Conservation (phyloP, 164 flowering plant species). For the Sextonia rubra region DNA sequence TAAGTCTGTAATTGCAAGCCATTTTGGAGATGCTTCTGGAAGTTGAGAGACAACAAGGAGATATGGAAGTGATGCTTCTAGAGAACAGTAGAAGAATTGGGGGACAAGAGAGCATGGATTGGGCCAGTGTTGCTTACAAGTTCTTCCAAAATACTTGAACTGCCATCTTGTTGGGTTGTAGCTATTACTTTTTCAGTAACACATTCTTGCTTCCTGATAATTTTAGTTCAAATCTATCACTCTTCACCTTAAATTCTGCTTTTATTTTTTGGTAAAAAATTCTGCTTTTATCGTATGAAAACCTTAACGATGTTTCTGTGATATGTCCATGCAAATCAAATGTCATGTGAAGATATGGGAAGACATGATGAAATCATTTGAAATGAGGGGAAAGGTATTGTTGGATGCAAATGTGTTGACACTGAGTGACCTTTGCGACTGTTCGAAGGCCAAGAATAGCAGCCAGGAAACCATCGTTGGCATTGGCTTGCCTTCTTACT, state of each 20-base stretch:
- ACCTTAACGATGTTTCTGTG: background rate
- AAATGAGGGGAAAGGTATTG: conserved; percentile 57
- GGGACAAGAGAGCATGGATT: too few relatives aligned
- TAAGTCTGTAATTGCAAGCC: too few relatives aligned
- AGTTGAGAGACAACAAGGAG: too few relatives aligned
- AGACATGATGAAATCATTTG: conserved; percentile 49
- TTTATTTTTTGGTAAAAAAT: too few relatives aligned
- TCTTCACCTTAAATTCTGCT: background rate
- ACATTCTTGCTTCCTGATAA: background rate
- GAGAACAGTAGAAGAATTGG: too few relatives aligned
- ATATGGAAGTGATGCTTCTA: too few relatives aligned
- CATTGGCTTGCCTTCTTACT: conserved; percentile 63
- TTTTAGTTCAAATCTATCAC: background rate
- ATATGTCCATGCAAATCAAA: background rate
- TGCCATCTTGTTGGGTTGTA: background rate
- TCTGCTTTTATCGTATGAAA: background rate
- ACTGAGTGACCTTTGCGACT: conserved; percentile 53
- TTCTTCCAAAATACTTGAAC: too few relatives aligned
- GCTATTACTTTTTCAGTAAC: background rate
- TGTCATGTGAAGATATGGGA: conserved; percentile 60
- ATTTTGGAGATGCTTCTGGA: too few relatives aligned
- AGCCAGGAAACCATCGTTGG: conserved; percentile 43
- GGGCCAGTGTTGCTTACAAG: too few relatives aligned
- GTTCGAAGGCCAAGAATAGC: conserved; percentile 43
- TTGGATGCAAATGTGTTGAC: conserved; percentile 51